Evolutionary conservation across 257 asterid species (phyloP), one percentile per base, ranked within the genome.

Genomic region (Lantana camara): DNA sequence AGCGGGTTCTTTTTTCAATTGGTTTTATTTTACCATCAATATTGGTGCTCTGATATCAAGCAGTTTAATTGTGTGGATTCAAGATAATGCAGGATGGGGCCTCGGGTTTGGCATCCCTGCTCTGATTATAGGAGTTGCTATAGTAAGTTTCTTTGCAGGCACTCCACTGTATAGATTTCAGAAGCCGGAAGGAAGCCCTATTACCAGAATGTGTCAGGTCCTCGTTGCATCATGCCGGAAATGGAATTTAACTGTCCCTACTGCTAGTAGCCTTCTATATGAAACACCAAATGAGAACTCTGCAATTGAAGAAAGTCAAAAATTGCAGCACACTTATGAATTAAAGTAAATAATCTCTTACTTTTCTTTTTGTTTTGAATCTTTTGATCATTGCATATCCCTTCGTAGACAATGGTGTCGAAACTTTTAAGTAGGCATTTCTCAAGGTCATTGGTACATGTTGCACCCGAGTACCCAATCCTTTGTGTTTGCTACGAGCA

Each of bases 41-140:
- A 84, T 94, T 24, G 99, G 97, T 63, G 96, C 95, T 67, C 60
- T 94, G 57, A 49, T 90, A 66, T 90, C 99, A 1, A 94, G 96
- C 50, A 90, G 91, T 75, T 79, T 94, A 48, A 90, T 94, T 4
- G 97, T 94, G 57, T 94, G 95, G 95, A 83, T 90, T 79, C 97
- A 94, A 84, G 99, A 94, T 16, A 94, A 94, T 71, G 83, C 80
- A 5, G 96, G 99, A 42, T 94, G 99, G 99, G 99, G 97, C 63
- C 82, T 93, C 32, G 99, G 99, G 29, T 93, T 93, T 60, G 97
- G 99, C 44, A 87, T 93, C 75, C 95, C 97, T 60, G 93, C 95
- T 16, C 45, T 80, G 48, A 84, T 80, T 68, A 90, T 94, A 97
- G 95, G 80, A 41, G 38, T 80, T 53, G 92, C 99, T 48, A 90